phyloP scores from a whole-genome alignment of 139 green algal genomes.

The Diplosphaera chodatii region DNA sequence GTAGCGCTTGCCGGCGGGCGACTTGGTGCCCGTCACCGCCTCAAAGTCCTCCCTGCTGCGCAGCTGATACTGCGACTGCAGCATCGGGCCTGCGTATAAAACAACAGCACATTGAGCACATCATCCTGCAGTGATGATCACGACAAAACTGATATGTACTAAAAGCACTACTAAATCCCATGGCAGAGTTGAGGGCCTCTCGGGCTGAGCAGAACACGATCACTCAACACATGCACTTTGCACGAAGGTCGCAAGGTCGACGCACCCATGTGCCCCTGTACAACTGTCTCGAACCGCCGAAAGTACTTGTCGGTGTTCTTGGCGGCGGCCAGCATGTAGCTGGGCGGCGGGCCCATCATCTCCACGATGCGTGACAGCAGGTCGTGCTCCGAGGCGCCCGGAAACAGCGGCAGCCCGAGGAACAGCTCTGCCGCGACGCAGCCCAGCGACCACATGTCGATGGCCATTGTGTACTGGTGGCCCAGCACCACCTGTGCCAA shows the following conservation, averaged over 20 bases:
- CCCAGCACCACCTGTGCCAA: constrained; percentile 67
- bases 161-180: too few relatives aligned
- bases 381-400: constrained; percentile 87
- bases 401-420: constrained; percentile 92
- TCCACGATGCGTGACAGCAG: constrained; percentile 82
- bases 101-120: too few relatives aligned
- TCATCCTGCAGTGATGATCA: too few relatives aligned
- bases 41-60: constrained; percentile 64
- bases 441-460: constrained; percentile 97
- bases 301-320: constrained; percentile 81
- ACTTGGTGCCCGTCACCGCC: constrained; percentile 22
- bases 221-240: too few relatives aligned
- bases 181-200: too few relatives aligned
- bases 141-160: too few relatives aligned
- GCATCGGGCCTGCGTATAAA: background rate
- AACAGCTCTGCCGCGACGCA: constrained; percentile 94
- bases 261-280: background rate
- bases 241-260: too few relatives aligned
- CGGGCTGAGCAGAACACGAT: too few relatives aligned
- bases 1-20: constrained; percentile 77
- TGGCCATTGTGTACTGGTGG: constrained; percentile 71
- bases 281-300: constrained; percentile 8
- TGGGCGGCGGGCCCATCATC: constrained; percentile 69
- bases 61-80: constrained; percentile 37
- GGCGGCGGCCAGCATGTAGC: constrained; percentile 51